These are phyloP conservation scores for Orbilia blumenaviensis DNA, from an alignment of 2,329 filamentous ascomycete genomes.

Conservation along the genomic window DNA sequence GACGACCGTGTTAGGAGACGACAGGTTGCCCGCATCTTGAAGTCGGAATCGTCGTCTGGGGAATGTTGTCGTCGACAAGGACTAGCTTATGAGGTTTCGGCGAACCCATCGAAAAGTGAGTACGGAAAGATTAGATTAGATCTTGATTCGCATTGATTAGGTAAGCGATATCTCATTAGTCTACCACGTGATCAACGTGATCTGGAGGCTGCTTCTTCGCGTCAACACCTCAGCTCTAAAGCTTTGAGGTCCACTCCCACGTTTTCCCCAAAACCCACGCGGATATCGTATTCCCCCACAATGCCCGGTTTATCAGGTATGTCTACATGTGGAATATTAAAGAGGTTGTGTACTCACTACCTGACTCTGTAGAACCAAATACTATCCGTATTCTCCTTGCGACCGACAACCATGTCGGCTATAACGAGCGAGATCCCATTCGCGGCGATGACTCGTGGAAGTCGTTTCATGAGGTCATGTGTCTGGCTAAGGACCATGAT, in stretches of 20 bases:
- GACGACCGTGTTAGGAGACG: slow-evolving; percentile 77
- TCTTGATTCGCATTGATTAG: neutral
- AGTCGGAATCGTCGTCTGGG: slow-evolving; percentile 39
- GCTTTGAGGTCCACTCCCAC: neutral
- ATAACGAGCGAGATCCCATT: slow-evolving; percentile 88
- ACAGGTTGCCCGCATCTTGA: slow-evolving; percentile 73
- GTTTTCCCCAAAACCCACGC: neutral
- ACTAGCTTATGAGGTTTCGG: neutral
- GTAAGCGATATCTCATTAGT: neutral
- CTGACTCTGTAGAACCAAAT: slow-evolving; percentile 65
- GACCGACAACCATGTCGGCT: slow-evolving; percentile 98
- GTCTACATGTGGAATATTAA: no score
- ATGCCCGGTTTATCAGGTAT: slow-evolving; percentile 48
- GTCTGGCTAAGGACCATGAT: slow-evolving; percentile 82
- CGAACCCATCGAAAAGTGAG: slow-evolving; percentile 14
- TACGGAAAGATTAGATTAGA: slow-evolving; percentile 32
- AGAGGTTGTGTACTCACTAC: no score
- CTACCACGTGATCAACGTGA: slow-evolving; percentile 39
- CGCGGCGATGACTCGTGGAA: slow-evolving; percentile 98
- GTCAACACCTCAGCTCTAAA: slow-evolving; percentile 4
- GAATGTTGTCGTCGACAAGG: neutral
- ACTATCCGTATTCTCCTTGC: slow-evolving; percentile 93
- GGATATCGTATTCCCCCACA: neutral
- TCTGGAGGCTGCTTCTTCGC: slow-evolving; percentile 23
- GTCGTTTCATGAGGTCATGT: slow-evolving; percentile 95